phyloP scores from a whole-genome alignment of 2,329 filamentous ascomycete genomes.

The Alternaria sp. region DNA sequence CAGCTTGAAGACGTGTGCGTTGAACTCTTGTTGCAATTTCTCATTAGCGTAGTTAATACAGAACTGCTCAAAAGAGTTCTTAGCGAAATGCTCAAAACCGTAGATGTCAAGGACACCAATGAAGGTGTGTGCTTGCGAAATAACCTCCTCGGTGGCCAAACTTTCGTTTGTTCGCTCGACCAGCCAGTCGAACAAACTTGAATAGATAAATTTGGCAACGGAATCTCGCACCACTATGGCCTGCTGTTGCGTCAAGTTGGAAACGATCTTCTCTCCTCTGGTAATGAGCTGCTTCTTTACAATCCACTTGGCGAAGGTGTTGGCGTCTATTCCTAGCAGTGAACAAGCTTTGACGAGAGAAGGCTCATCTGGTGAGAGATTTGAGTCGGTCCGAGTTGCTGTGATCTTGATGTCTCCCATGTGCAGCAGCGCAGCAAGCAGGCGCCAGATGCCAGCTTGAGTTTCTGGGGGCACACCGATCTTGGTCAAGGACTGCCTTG shows the following conservation, averaged over 20 bases:
- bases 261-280: constrained; percentile 95
- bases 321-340: constrained; percentile 85
- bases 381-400: constrained; percentile 86
- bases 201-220: constrained; percentile 98
- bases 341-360: constrained; percentile 81
- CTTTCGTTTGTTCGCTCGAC: constrained; percentile 96
- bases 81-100: constrained; percentile 98
- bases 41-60: constrained; percentile 99
- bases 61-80: constrained; percentile 99
- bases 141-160: constrained; percentile 85
- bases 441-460: constrained; percentile 85
- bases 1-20: constrained; percentile 98
- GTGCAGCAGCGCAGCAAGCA: constrained; percentile 90
- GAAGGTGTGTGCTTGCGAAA: constrained; percentile 84
- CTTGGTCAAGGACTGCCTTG: constrained; percentile 82
- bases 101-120: constrained; percentile 99
- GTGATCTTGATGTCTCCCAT: constrained; percentile 97
- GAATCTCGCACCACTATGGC: constrained; percentile 95
- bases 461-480: constrained; percentile 81
- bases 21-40: constrained; percentile 98
- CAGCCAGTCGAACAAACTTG: constrained; percentile 97
- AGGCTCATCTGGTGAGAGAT: constrained; percentile 80
- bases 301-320: constrained; percentile 95
- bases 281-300: constrained; percentile 99
- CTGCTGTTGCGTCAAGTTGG: constrained; percentile 91